Conservation (phyloP, 345 rosid species). For the Populus ilicifolia region DNA sequence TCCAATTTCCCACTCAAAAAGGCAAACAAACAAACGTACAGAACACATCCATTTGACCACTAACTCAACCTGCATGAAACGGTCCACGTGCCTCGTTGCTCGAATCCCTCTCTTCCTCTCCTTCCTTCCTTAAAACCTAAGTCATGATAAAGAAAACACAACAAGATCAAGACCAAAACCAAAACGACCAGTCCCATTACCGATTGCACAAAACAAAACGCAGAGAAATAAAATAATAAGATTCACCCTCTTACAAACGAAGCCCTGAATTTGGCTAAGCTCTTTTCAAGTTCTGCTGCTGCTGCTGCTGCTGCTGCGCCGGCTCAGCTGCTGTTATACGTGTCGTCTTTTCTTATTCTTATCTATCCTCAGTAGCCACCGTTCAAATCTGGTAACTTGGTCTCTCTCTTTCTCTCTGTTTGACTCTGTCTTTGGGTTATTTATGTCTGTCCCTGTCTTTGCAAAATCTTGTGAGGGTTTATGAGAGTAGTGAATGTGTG, state of each 20-base stretch:
- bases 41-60: neutral
- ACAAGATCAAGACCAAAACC: too few species aligned
- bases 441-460: neutral
- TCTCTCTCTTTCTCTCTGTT: neutral
- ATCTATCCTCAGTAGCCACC: neutral
- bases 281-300: neutral
- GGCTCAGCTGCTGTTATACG: constrained; percentile 3
- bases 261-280: constrained; percentile 16
- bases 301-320: constrained; percentile 20
- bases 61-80: constrained; percentile 24
- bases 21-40: too few species aligned
- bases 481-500: constrained; percentile 5
- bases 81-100: constrained; percentile 30
- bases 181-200: too few species aligned
- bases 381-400: constrained; percentile 23
- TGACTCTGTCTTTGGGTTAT: neutral
- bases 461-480: constrained; percentile 7
- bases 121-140: neutral
- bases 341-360: neutral
- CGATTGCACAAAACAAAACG: too few species aligned
- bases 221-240: neutral
- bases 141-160: too few species aligned
- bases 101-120: too few species aligned
- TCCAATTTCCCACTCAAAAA: neutral
- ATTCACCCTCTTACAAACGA: constrained; percentile 5